A percentile compares a stretch with the other conserved stretches of the same genome.
Conservation (phyloP, 108 stramenopile genomes). For the Parmales sp. region DNA sequence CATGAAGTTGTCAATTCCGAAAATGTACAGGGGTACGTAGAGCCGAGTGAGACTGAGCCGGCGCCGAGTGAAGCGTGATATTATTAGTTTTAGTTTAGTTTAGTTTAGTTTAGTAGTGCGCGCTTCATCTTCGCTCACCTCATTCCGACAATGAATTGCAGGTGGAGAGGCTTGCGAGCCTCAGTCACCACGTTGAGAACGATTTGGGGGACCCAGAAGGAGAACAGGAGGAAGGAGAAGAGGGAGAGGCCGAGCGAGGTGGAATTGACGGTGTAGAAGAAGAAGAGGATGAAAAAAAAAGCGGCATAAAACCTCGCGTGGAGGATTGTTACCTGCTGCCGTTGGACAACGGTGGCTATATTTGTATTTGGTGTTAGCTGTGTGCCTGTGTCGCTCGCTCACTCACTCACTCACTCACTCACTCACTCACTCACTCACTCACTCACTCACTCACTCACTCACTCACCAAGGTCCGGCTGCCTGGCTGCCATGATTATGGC, state of each 20-base stretch:
- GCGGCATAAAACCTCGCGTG: conserved; percentile 80
- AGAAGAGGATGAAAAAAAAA: conserved; percentile 53
- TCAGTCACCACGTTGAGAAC: conserved; percentile 67
- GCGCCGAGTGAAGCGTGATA: too few relatives aligned
- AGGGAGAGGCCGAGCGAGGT: conserved; percentile 49
- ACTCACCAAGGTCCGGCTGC: too few relatives aligned
- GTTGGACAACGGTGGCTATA: conserved; percentile 47
- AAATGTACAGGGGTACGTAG: conserved; percentile 82
- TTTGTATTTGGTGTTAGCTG: too few relatives aligned
- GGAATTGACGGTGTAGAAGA: conserved; percentile 36
- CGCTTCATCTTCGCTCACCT: too few relatives aligned
- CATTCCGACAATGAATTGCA: conserved; percentile 75
- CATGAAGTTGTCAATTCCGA: conserved; percentile 74
- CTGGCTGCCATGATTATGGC: conserved; percentile 71
- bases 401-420: too few relatives aligned
- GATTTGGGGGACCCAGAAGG: conserved; percentile 97
- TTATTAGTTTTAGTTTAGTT: too few relatives aligned
- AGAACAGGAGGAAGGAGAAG: conserved; percentile 67
- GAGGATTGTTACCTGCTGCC: conserved; percentile 62
- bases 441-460: too few relatives aligned
- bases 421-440: too few relatives aligned
- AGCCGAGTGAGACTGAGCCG: conserved; percentile 63
- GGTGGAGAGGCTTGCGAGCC: conserved; percentile 66
- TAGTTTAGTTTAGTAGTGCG: too few relatives aligned
- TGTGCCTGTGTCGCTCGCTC: too few relatives aligned